These are phyloP conservation scores for Irpex lacteus DNA, from an alignment of 1,284 basidiomycete genomes.

Conservation along the genomic window DNA sequence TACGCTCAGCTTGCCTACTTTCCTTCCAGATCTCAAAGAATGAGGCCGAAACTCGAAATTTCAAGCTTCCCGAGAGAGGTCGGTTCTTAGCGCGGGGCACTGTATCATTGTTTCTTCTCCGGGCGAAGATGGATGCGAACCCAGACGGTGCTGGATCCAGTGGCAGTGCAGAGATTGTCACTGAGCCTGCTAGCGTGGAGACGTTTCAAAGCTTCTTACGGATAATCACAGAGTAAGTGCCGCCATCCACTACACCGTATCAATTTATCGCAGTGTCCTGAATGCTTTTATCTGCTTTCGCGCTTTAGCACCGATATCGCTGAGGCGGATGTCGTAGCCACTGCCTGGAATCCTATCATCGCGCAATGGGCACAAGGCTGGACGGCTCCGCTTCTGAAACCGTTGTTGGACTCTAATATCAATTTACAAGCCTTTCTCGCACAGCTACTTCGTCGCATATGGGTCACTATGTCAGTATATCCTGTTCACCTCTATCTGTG, in stretches of 20 bases:
- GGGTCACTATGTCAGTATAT: constrained; percentile 1
- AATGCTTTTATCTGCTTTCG: not conserved
- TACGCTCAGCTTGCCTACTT: too few species aligned
- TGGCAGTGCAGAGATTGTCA: too few species aligned
- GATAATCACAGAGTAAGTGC: not conserved
- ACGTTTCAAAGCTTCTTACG: not conserved
- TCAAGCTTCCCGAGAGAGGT: too few species aligned
- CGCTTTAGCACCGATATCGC: not conserved
- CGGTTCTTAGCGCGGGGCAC: too few species aligned
- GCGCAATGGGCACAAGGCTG: constrained; percentile 2
- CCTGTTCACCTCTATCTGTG: not conserved
- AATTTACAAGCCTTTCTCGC: not conserved
- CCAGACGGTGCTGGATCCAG: too few species aligned
- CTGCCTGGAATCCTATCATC: not conserved
- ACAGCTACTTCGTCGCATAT: constrained; percentile 4
- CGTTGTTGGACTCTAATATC: not conserved
- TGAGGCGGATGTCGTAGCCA: not conserved
- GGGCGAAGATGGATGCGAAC: too few species aligned
- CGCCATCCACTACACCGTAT: too few species aligned
- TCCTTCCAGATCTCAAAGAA: too few species aligned
- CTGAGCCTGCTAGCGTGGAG: not conserved
- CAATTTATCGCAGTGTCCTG: not conserved
- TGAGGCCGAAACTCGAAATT: too few species aligned
- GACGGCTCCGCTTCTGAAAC: not conserved
- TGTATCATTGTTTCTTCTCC: too few species aligned